phyloP scores from a whole-genome alignment of 2,329 filamentous ascomycete genomes.

The Chrysosporium queenslandicum region DNA sequence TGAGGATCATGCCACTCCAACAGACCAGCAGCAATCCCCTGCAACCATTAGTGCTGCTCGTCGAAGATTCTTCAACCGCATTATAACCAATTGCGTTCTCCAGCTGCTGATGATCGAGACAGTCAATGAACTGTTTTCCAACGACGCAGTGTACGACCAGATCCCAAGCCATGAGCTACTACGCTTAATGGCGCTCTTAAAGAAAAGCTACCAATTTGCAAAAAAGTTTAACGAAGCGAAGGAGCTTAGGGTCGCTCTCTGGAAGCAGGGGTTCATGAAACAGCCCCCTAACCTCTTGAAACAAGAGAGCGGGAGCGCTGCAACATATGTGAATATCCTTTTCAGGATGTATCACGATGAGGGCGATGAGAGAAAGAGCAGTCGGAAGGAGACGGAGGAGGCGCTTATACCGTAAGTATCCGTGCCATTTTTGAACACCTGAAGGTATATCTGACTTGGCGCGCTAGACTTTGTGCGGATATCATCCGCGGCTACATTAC shows the following conservation, averaged over 20 bases:
- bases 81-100: slow-evolving; percentile 95
- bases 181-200: slow-evolving; percentile 83
- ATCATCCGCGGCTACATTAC: slow-evolving; percentile 77
- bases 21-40: slow-evolving; percentile 71
- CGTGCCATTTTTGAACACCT: background rate
- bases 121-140: slow-evolving; percentile 96
- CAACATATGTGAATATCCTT: slow-evolving; percentile 90
- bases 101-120: slow-evolving; percentile 99
- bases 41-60: slow-evolving; percentile 87
- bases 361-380: slow-evolving; percentile 68
- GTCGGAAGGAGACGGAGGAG: slow-evolving; percentile 72
- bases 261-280: slow-evolving; percentile 99
- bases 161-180: slow-evolving; percentile 86
- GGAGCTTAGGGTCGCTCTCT: slow-evolving; percentile 84
- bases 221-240: slow-evolving; percentile 97
- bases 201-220: slow-evolving; percentile 93
- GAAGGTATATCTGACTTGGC: slow-evolving; percentile 18
- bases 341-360: slow-evolving; percentile 96
- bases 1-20: slow-evolving; percentile 78
- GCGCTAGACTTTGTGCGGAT: slow-evolving; percentile 65
- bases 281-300: slow-evolving; percentile 96
- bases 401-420: slow-evolving; percentile 68
- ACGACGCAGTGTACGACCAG: slow-evolving; percentile 84
- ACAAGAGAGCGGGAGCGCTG: slow-evolving; percentile 85
- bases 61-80: slow-evolving; percentile 94